phyloP scores from a whole-genome alignment of 2,329 filamentous ascomycete species.

The Botryotinia narcissicola region DNA sequence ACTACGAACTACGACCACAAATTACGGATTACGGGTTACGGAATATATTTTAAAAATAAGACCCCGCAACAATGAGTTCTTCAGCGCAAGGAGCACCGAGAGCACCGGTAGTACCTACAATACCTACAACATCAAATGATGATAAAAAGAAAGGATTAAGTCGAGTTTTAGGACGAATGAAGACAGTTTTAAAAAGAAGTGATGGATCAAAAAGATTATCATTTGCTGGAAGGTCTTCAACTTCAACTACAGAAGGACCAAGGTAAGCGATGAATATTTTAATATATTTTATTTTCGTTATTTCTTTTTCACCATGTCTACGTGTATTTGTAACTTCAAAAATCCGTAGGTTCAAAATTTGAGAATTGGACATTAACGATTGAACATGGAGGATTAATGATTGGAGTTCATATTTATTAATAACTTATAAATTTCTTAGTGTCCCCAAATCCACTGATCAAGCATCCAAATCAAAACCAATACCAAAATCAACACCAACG shows the following conservation, averaged over 20 bases:
- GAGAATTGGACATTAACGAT: not conserved
- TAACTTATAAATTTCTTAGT: not conserved
- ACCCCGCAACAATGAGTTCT: slow-evolving; percentile 31
- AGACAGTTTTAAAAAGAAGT: slow-evolving; percentile 34
- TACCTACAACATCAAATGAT: not conserved
- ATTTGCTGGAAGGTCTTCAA: slow-evolving; percentile 21
- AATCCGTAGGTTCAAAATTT: not conserved
- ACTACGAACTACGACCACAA: not conserved
- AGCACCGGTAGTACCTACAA: slow-evolving; percentile 12
- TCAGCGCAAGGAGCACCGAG: slow-evolving; percentile 26
- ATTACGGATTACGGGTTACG: not conserved
- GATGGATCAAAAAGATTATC: slow-evolving; percentile 35
- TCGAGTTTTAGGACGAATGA: slow-evolving; percentile 33
- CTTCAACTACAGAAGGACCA: slow-evolving; percentile 20
- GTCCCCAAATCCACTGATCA: not conserved
- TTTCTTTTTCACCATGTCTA: not conserved
- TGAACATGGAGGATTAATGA: too few species aligned
- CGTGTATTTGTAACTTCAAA: not conserved
- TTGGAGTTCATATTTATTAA: not conserved
- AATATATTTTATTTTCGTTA: not conserved
- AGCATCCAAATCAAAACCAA: not conserved
- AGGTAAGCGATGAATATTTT: slow-evolving; percentile 26
- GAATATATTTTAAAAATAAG: not conserved
- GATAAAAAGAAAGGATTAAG: slow-evolving; percentile 34
- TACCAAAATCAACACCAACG: not conserved